Base-by-base conservation (phyloP, 306 rosid species). In the Biancaea sappan region DNA sequence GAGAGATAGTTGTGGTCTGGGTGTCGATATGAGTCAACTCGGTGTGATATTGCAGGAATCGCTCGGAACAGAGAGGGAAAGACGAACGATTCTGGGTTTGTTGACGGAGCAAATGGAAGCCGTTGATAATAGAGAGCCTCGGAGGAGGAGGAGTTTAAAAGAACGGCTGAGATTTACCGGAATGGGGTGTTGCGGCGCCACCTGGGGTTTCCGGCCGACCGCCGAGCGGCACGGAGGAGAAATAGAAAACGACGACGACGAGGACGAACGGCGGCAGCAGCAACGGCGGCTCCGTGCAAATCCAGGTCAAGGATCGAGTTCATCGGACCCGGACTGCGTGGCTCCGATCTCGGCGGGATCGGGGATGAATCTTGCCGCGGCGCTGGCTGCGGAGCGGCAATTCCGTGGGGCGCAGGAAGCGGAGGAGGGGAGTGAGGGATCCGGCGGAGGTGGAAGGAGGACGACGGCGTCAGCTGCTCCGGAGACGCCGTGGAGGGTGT, bases 341-440 rank as follows among this genome's bases (percentile, higher is more conserved):
- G 71, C 46, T 0, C 92, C 89, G 57, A 61, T 56, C 26, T 66
- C 74, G 4, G 21, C 80, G 16, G 61, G 77, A 2, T 52, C 96
- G 26, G 88, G 96, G 0, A 92, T 95, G 98, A 95, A 95, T 72
- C 84, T 95, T 0, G 99, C 99, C 7, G 92, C 96, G 28, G 99
- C 98, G 1, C 71, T 95, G 62, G 99, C 97, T 0, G 96, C 97
- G 72, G 98, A 91, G 82, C 83, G 98, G 2, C 93, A 86, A 13
- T 73, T 84, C 7, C 85, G 94, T 38, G 90, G 82, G 3, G 65
- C 89, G 51, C 77, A 74, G 35, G 88, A 71, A 18, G 8, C 61
- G 32, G 87, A 63, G 6, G 50, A 29, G 4, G 80, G 35, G 4
- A 24, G 26, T 0, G 66, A 11, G 24, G 80, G 67, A 22, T n/a